phyloP scores from a whole-genome alignment of 176 grass and related monocot species.

The Aechmea fasciata region DNA sequence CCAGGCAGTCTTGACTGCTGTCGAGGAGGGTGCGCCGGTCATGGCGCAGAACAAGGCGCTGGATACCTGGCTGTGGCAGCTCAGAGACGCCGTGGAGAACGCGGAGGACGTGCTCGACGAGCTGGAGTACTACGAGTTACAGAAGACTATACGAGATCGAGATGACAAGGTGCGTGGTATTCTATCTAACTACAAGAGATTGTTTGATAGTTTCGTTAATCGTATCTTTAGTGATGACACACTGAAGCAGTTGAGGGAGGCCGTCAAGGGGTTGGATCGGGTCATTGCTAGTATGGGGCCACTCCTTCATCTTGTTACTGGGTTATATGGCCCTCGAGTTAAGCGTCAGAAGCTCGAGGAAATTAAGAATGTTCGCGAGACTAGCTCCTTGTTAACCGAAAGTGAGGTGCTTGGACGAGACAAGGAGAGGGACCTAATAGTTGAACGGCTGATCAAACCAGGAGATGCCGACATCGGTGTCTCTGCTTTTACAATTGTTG shows the following conservation, averaged over 20 bases:
- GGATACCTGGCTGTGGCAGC: conserved; percentile 9
- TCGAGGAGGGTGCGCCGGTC: too few species aligned
- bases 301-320: neutral
- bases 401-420: conserved; percentile 2
- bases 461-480: neutral
- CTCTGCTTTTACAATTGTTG: conserved; percentile 14
- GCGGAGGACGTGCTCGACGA: conserved; percentile 18
- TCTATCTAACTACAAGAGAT: conserved; percentile 7
- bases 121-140: neutral
- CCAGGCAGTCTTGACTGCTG: too few species aligned
- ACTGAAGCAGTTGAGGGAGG: conserved; percentile 2
- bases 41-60: neutral
- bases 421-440: neutral
- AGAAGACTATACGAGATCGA: neutral
- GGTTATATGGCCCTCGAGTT: neutral
- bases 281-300: neutral
- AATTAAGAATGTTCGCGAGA: neutral
- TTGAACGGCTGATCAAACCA: neutral
- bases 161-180: conserved; percentile 10
- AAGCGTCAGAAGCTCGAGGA: neutral
- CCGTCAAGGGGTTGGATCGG: conserved; percentile 2
- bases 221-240: neutral
- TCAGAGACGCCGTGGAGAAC: conserved; percentile 15
- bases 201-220: neutral
- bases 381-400: conserved; percentile 8